Base-by-base conservation (phyloP, 495 filamentous ascomycete genomes). In the Trichoderma asperelloides region DNA sequence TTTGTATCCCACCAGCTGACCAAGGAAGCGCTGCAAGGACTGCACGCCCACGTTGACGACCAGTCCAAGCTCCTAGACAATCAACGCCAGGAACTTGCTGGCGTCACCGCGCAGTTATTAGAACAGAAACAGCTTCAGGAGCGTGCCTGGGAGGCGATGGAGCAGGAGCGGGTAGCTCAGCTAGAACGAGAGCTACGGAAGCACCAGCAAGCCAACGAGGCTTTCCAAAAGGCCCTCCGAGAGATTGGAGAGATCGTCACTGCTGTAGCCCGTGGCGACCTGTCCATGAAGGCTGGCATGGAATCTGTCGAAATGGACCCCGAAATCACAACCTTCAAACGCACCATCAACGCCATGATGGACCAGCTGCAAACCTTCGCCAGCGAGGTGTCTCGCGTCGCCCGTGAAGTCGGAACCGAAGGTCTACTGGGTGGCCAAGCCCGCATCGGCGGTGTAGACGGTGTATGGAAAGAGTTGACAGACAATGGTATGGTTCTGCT, bases 241-340 rank as follows among this genome's bases (percentile, higher is more conserved):
- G 95, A 99, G 77, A 99, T 99, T 74, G 95, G 95, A 65, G 94
- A 90, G 70, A 98, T 99, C 69, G 92, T 97, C 72, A 96, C 92
- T 6, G 92, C 92, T 67, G 95, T 97, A 55, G 95, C 95, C 64
- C 91, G 93, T 69, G 95, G 95, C 78, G 95, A 99, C 74, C 82
- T 99, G 65, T 96, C 92, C 75, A 97, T 96, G 85, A 98, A 98
- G 79, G 96, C 98, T 65, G 87, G 93, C 62, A 95, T 99, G 71
- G 94, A 98, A 75, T 90, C 91, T 9, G 86, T 93, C 71, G 95
- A 99, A 78, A 95, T 97, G 91, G 95, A 99, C 83, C 93, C 95
- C 0, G 96, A 99, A 82, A 99, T 99, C 72, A 92, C 91, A n/a
- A 94, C 90, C 5, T 99, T 99, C 85, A 99, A 99, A 81, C 88